These are phyloP conservation scores for Colletotrichum navitas DNA, from an alignment of 2,329 filamentous ascomycete genomes.

Conservation along the genomic window DNA sequence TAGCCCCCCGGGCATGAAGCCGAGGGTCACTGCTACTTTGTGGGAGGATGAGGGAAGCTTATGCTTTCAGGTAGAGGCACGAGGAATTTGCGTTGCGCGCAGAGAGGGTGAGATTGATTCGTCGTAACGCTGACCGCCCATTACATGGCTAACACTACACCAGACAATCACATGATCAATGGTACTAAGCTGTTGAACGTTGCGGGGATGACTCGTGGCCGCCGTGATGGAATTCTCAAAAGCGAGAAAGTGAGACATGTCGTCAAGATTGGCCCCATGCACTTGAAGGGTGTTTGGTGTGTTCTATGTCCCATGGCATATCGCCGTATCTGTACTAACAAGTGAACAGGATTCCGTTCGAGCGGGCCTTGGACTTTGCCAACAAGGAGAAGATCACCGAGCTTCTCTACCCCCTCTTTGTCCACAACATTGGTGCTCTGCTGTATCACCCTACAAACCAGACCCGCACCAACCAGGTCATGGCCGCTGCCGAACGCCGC, in stretches of 20 bases:
- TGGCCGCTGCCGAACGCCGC: slow-evolving; percentile 85
- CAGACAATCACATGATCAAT: slow-evolving; percentile 99
- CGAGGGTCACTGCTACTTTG: slow-evolving; percentile 92
- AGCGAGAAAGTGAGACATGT: slow-evolving; percentile 97
- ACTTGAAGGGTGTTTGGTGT: slow-evolving; percentile 96
- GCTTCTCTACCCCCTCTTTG: slow-evolving; percentile 92
- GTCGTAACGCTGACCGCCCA: not conserved
- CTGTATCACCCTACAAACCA: slow-evolving; percentile 95
- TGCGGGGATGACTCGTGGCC: slow-evolving; percentile 96
- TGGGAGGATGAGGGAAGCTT: slow-evolving; percentile 99
- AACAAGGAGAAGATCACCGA: slow-evolving; percentile 99
- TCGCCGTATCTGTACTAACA: slow-evolving; percentile 9
- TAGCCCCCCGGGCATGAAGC: slow-evolving; percentile 97
- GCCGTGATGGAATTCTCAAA: slow-evolving; percentile 95
- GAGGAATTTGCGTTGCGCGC: slow-evolving; percentile 94
- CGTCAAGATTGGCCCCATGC: slow-evolving; percentile 99
- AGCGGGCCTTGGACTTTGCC: slow-evolving; percentile 96
- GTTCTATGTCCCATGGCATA: slow-evolving; percentile 50
- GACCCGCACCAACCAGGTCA: slow-evolving; percentile 83
- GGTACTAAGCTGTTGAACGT: slow-evolving; percentile 97
- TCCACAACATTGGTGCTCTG: slow-evolving; percentile 94
- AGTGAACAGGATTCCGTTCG: slow-evolving; percentile 91
- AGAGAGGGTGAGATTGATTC: slow-evolving; percentile 77
- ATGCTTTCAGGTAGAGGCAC: slow-evolving; percentile 97
- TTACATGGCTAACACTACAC: slow-evolving; percentile 22